Base-by-base conservation (phyloP, 2,329 filamentous ascomycete species). In the Penicillium sp. region DNA sequence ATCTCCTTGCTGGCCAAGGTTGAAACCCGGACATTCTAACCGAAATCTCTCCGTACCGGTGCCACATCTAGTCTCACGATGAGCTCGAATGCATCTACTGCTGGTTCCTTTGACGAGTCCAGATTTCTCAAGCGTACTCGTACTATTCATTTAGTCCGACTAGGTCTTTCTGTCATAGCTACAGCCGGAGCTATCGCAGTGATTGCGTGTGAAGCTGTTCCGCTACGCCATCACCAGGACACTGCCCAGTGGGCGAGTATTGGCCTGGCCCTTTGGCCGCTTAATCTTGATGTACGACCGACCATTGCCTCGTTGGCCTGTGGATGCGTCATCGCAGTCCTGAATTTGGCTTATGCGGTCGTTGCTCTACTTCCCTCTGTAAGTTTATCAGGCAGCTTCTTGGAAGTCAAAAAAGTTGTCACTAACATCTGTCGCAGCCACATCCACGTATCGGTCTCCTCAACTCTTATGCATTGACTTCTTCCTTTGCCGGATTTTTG, bases 201-300 rank as follows among this genome's bases (percentile, higher is more conserved):
- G 9, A 58, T 71, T 29, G 66, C 57, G 12, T 69, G 66, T 47
- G 67, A 71, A 49, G 65, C 61, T 5, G 62, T 67, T n/a, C 64
- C 70, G 24, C 56, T 70, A n/a, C 62, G 60, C 4, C 64, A 68
- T 41, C 73, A 73, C 51, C 64, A 64, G 11, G 46, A 51, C 11
- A 73, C 71, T 4, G 59, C 59, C n/a, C 53, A 62, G 18, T 71
- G 64, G 49, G 59, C 60, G 7, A 51, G 57, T 24, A 57, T 60
- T 12, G 62, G 66, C 37, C 56, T 74, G 5, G 59, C 63, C 24
- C 59, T 74, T 1, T 74, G 72, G 72, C 71, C 72, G 3, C 46
- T 65, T 47, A 68, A 73, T 47, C 53, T 73, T 40, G 70, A 74
- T 49, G 29, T 70, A 9, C 65, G 68, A 24, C 70, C 70, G 9